Evolutionary conservation across 2,329 filamentous ascomycete genomes (phyloP), one percentile per base, ranked within the genome.

Genomic region (Fusarium sacchari): DNA sequence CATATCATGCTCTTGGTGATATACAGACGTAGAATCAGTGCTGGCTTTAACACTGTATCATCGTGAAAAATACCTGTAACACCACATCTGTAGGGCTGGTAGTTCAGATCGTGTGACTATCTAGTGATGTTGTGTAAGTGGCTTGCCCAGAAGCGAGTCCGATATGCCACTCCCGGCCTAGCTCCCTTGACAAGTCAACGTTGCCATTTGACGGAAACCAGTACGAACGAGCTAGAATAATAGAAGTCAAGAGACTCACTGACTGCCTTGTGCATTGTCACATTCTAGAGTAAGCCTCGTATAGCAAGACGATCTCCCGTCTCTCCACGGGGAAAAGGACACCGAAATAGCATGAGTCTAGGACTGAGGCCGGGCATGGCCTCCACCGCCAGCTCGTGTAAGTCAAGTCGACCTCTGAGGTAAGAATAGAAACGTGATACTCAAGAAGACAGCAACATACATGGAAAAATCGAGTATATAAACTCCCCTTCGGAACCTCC

Each of bases 71-170:
- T 9, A 43, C 15, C 7, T 30, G 53, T 37, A 53, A 42, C 43
- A 47, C 56, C 40, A 52, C 49, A 62, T 60, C 40, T 52, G 49
- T 58, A 71, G 56, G 68, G 67, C 68, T 71, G 68, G 68, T 28
- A 70, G 67, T 17, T 65, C 24, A 52, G 66, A 69, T 69, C 67
- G 66, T 69, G 67, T 70, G 67, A 69, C 66, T 64, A n/a, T 57
- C 40, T 32, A 34, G 44, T 34, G 39, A 50, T 63, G 40, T 47
- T 15, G 56, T 71, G 68, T 62, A 71, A 71, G 68, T 71, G 67
- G 67, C 68, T 55, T 62, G 28, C 17, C 14, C 11, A 26, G 28
- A 39, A 34, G 40, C n/a, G 55, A 66, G 26, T 43, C 37, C 26
- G 17, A 58, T 43, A 20, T 50, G 24, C 24, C 46, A 39, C 55